Base-by-base conservation (phyloP, 2,329 filamentous ascomycete genomes). In the Aspergillus neoniger region DNA sequence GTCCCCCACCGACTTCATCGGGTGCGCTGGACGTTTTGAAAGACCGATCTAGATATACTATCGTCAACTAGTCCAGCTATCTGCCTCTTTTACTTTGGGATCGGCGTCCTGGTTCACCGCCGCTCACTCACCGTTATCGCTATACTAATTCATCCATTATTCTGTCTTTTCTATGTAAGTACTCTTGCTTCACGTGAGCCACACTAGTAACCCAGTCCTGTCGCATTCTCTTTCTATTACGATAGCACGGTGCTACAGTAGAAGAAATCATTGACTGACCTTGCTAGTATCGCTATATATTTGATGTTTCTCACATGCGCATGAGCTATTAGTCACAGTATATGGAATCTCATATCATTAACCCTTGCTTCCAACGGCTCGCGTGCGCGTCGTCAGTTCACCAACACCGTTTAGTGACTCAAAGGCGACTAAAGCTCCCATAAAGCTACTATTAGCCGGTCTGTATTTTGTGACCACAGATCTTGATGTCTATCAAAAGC, bases 1-100 rank as follows among this genome's bases (percentile, higher is more conserved):
- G 44, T 62, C 53, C 59, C 64, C 62, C 63, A 63, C 55, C 64
- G 32, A 39, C 57, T 47, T 50, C 54, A 30, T 60, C 44, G 28
- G 57, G 49, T 58, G 25, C n/a, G 55, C 47, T 50, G 39, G 43
- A 54, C 55, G 50, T 44, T 44, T 17, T 19, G 10, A 12, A 19
- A 17, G 41, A 14, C 38, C 48, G 41, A 54, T 58, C 50, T 54
- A 61, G 32, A 36, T 36, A 36, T 43, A 54, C 39, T 41, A 25
- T 55, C 30, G 30, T 36, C 32, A 12, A 36, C 32, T 36, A 19
- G n/a, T 47, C 15, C 43, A 32, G 49, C 5, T 19, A 12, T 38
- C 19, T 55, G 25, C 21, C 57, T 55, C 21, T 49, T 9, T 5
- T 30, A 25, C 17, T 28, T 50, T 28, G 14, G 23, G 47, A 50